phyloP scores from a whole-genome alignment of 768 basidiomycete genomes.

The Rhodotorula babjevae region DNA sequence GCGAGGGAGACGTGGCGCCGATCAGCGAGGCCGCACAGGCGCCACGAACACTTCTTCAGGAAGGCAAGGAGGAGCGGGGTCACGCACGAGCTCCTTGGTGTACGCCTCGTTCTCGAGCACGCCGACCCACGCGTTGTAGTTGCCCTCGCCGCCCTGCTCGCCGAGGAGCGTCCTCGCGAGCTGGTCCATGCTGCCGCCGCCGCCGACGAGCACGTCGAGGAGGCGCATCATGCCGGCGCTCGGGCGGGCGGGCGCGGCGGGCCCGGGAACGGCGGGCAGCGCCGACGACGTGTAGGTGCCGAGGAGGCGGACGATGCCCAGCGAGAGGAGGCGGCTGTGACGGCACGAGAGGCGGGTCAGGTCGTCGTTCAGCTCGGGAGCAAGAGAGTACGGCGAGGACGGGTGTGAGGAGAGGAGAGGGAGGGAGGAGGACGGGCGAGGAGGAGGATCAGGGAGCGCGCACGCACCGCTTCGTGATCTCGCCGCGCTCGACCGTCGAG shows the following conservation, averaged over 20 bases:
- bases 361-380: too few relatives aligned
- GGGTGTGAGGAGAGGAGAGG: too few relatives aligned
- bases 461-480: slow-evolving; percentile 35
- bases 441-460: too few relatives aligned
- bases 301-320: slow-evolving; percentile 35
- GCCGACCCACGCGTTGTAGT: slow-evolving; percentile 27
- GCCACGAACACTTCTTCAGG: too few relatives aligned
- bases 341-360: neutral
- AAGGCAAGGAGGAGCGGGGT: neutral
- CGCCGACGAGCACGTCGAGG: slow-evolving; percentile 31
- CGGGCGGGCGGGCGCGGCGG: slow-evolving; percentile 10
- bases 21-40: too few relatives aligned
- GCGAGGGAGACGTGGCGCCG: too few relatives aligned
- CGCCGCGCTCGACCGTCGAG: slow-evolving; percentile 28
- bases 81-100: slow-evolving; percentile 1
- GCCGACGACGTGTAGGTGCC: slow-evolving; percentile 29
- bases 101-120: slow-evolving; percentile 14
- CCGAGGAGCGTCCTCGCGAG: neutral
- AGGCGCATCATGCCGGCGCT: slow-evolving; percentile 13
- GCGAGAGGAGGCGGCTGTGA: slow-evolving; percentile 32
- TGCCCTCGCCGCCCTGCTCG: neutral
- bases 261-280: neutral
- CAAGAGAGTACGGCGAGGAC: too few relatives aligned
- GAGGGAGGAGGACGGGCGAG: too few relatives aligned
- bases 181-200: slow-evolving; percentile 34